Base-by-base conservation (phyloP, 257 asterid species). In the Vinca minor region DNA sequence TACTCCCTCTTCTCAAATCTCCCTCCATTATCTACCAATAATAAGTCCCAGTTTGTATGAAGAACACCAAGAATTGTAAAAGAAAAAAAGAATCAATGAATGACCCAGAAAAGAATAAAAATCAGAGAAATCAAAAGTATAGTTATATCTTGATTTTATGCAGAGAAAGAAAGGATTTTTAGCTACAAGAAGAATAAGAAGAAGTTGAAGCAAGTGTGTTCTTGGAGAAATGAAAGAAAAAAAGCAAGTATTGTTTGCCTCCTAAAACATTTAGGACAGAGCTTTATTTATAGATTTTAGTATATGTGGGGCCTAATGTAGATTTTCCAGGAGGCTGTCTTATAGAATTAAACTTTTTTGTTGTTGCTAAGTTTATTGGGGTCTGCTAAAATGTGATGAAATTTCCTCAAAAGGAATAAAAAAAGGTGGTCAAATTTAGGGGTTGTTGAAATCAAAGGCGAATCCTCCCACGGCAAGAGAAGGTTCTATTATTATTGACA, bases 1-100 rank as follows among this genome's bases (percentile, higher is more conserved):
- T 88, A 59, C 61, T 21, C 67, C 77, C 23, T 72, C 83, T 76
- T 1, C 84, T 44, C 45, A 84, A 66, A 15, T 79, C 93, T 21
- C 78, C 86, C 59, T 76, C 89, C 38, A 53, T 75, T 39, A 3
- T 62, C 14, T 39, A 3, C 1, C 15, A 44, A 44, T 44, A 18
- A 44, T 20, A 44, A 44, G 15, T 20, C 23, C 52, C 32, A 49
- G 15, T 23, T 50, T 12, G 21, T 8, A 11, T 25, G 8, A 26
- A 26, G n/a, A 53, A 17, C 17, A n/a, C n/a, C n/a, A n/a, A n/a
- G n/a, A n/a, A n/a, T n/a, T n/a, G n/a, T n/a, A n/a, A n/a, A n/a
- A n/a, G n/a, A n/a, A n/a, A n/a, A n/a, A n/a, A n/a, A 23, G 8
- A 50, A 10, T 3, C 32, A 23, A 50, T 23, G 17, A 41, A 41